Conservation (phyloP, 2,329 filamentous ascomycete genomes). For the Metarhizium anisopliae region DNA sequence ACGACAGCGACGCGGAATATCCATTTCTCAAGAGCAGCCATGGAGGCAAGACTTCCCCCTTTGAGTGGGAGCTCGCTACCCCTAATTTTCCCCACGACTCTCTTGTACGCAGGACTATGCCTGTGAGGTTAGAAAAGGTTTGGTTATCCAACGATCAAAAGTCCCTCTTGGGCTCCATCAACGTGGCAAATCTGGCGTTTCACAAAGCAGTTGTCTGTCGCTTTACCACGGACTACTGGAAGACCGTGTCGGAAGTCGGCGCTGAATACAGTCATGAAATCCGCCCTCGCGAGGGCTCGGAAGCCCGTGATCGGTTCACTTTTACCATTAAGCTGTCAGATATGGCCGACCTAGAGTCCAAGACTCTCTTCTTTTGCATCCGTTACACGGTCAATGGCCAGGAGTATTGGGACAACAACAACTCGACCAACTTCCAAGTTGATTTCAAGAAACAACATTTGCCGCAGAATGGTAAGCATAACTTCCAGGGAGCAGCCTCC, state of each 20-base stretch:
- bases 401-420: conserved; percentile 96
- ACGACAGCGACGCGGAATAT: conserved; percentile 83
- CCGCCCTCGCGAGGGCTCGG: conserved; percentile 52
- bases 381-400: conserved; percentile 76
- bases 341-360: conserved; percentile 80
- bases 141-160: conserved; percentile 86
- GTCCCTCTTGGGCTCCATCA: conserved; percentile 72
- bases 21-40: conserved; percentile 55
- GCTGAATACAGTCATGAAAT: conserved; percentile 84
- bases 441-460: conserved; percentile 80
- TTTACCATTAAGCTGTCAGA: conserved; percentile 93
- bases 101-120: conserved; percentile 47
- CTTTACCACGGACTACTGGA: conserved; percentile 97
- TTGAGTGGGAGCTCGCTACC: conserved; percentile 81
- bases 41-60: conserved; percentile 38
- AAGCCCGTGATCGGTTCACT: conserved; percentile 78
- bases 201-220: conserved; percentile 82
- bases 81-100: conserved; percentile 65
- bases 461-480: conserved; percentile 49
- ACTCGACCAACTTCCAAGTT: conserved; percentile 78
- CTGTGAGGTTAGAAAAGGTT: conserved; percentile 76
- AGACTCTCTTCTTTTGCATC: conserved; percentile 87
- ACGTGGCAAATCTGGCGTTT: conserved; percentile 82
- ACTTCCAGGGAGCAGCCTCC: conserved; percentile 38
- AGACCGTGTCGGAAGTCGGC: conserved; percentile 87